These are phyloP conservation scores for Flaveria sonorensis DNA, from an alignment of 129 eudicot species.

Conservation along the genomic window DNA sequence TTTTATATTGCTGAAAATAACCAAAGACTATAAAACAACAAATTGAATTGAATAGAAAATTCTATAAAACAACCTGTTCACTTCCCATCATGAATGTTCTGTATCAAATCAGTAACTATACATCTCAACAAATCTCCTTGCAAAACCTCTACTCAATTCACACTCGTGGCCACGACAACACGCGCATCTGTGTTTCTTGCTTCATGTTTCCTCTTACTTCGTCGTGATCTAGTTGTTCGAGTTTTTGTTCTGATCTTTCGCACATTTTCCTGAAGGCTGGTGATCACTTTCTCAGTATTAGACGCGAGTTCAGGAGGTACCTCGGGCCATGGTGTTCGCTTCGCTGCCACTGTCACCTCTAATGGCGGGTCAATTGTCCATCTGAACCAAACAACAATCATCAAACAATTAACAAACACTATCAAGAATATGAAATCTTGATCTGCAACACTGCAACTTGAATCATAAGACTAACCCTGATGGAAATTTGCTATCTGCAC, in stretches of 20 bases:
- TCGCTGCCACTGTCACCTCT: slow-evolving; percentile 66
- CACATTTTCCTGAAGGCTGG: not conserved
- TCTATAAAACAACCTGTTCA: not conserved
- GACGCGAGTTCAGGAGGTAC: not conserved
- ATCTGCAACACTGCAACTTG: not conserved
- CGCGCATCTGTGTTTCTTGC: not conserved
- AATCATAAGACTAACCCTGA: slow-evolving; percentile 56
- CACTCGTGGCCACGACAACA: not conserved
- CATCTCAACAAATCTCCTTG: not conserved
- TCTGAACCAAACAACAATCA: slow-evolving; percentile 40
- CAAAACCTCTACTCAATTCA: not conserved
- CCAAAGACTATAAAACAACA: not conserved
- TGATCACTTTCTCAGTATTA: not conserved
- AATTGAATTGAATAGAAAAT: not conserved
- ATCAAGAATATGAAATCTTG: not conserved
- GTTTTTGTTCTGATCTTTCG: not conserved
- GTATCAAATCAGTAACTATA: slow-evolving; percentile 8
- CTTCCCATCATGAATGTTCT: slow-evolving; percentile 4
- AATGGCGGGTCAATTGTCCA: slow-evolving; percentile 87
- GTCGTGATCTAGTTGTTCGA: not conserved
- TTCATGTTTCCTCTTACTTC: not conserved
- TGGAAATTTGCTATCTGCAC: slow-evolving; percentile 93
- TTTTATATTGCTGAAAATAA: not conserved
- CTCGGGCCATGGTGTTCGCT: not conserved
- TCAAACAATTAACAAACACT: not conserved